A percentile compares a stretch with the other conserved stretches of the same genome.
phyloP scores from a whole-genome alignment of 2,329 filamentous ascomycete genomes.

The Cercospora sp. region DNA sequence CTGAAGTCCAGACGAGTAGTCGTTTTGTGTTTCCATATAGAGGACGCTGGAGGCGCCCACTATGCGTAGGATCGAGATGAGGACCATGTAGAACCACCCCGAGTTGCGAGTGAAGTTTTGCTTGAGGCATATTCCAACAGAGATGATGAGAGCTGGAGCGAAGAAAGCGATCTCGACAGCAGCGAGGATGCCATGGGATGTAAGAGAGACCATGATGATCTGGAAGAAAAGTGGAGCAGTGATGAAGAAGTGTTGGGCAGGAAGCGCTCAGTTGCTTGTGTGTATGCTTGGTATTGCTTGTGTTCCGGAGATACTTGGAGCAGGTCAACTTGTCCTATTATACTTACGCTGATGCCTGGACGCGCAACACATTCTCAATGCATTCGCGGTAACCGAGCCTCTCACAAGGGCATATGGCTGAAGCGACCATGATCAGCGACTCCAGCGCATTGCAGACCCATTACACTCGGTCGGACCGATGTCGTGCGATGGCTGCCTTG shows the following conservation, averaged over 20 bases:
- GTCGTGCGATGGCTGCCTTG: background rate
- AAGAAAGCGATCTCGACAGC: constrained; percentile 33
- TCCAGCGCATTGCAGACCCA: background rate
- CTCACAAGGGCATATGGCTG: background rate
- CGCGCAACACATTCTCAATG: background rate
- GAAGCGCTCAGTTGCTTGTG: background rate
- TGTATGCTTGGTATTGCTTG: constrained; percentile 5
- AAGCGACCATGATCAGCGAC: background rate
- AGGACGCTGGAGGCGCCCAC: constrained; percentile 32
- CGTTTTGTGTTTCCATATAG: constrained; percentile 30
- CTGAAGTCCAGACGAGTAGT: constrained; percentile 23
- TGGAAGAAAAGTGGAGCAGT: background rate
- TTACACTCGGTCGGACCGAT: background rate
- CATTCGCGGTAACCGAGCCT: background rate
- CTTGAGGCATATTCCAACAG: constrained; percentile 28
- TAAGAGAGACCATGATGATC: constrained; percentile 22
- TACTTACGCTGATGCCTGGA: background rate
- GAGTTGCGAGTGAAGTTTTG: constrained; percentile 29
- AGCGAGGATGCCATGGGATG: constrained; percentile 27
- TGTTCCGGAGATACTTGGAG: background rate
- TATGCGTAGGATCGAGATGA: constrained; percentile 32
- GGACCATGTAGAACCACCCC: constrained; percentile 33
- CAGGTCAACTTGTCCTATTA: background rate
- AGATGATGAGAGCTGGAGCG: constrained; percentile 24
- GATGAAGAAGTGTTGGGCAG: background rate